phyloP scores from a whole-genome alignment of 257 asterid species.

The Ocimum tenuiflorum region DNA sequence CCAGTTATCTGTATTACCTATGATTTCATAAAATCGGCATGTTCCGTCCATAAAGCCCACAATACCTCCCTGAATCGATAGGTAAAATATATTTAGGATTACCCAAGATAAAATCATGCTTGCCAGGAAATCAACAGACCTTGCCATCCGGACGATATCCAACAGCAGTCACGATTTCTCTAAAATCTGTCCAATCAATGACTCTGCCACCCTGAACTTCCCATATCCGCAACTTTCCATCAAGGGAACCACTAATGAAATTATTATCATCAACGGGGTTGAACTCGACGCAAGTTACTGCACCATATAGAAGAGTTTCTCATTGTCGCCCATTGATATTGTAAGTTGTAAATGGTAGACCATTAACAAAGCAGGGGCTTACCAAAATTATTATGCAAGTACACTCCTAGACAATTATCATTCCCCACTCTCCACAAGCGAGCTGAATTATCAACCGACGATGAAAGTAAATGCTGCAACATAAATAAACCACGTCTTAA shows the following conservation, averaged over 20 bases:
- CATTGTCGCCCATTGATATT: background rate
- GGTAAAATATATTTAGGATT: conserved; percentile 3
- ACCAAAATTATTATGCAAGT: conserved; percentile 79
- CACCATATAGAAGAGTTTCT: conserved; percentile 15
- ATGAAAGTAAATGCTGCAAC: conserved; percentile 70
- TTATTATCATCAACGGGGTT: conserved; percentile 65
- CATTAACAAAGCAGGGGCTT: background rate
- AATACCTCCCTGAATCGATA: conserved; percentile 59
- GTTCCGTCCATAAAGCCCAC: conserved; percentile 83
- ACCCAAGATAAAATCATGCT: background rate
- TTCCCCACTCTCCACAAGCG: conserved; percentile 81
- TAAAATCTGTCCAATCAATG: conserved; percentile 69
- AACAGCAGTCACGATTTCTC: conserved; percentile 77
- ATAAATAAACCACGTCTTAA: background rate
- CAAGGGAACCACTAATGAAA: conserved; percentile 85
- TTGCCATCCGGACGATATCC: conserved; percentile 72
- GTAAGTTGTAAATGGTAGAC: background rate
- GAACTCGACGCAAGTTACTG: conserved; percentile 86
- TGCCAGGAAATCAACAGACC: conserved; percentile 30
- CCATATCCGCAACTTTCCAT: conserved; percentile 84
- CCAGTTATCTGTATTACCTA: conserved; percentile 37
- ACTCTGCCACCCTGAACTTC: conserved; percentile 63
- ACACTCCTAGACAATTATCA: conserved; percentile 61
- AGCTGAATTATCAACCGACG: conserved; percentile 83
- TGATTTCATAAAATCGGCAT: conserved; percentile 56